Conservation (phyloP, 1,284 basidiomycete genomes). For the Paramarasmius palmivorus region DNA sequence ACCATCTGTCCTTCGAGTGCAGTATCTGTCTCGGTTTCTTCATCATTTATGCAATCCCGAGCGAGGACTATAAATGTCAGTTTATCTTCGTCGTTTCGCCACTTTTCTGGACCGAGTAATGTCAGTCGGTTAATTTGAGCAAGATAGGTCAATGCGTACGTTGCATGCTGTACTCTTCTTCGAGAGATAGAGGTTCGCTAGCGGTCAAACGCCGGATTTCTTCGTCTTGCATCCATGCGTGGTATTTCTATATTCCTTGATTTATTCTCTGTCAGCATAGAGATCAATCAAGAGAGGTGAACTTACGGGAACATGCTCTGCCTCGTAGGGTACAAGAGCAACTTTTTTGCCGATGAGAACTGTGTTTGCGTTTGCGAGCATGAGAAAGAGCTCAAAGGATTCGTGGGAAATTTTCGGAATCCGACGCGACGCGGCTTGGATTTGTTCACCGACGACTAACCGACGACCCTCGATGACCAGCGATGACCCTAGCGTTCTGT, state of each 20-base stretch:
- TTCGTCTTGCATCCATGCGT: conserved; percentile 88
- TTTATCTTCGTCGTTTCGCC: conserved; percentile 90
- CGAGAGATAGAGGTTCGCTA: conserved; percentile 80
- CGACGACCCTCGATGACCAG: no score
- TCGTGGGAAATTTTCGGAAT: no score
- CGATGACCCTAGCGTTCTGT: no score
- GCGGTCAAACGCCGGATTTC: conserved; percentile 81
- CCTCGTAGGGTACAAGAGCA: conserved; percentile 74
- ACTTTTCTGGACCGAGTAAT: conserved; percentile 56
- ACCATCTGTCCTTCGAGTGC: conserved; percentile 7
- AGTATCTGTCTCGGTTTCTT: conserved; percentile 1
- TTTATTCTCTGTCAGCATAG: not conserved
- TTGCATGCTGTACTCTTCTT: conserved; percentile 94
- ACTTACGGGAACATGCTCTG: conserved; percentile 63
- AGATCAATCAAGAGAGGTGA: not conserved
- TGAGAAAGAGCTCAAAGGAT: conserved; percentile 33
- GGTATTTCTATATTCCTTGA: conserved; percentile 65
- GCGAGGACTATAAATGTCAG: conserved; percentile 90
- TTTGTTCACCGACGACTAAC: no score
- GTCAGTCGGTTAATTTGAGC: conserved; percentile 2
- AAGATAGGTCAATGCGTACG: conserved; percentile 44
- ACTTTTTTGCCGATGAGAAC: conserved; percentile 64
- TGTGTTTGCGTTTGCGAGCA: conserved; percentile 65
- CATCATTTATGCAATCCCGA: no score
- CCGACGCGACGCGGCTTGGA: no score